Evolutionary conservation across 768 basidiomycete species (phyloP).

Genomic region (Steccherinum ochraceum): DNA sequence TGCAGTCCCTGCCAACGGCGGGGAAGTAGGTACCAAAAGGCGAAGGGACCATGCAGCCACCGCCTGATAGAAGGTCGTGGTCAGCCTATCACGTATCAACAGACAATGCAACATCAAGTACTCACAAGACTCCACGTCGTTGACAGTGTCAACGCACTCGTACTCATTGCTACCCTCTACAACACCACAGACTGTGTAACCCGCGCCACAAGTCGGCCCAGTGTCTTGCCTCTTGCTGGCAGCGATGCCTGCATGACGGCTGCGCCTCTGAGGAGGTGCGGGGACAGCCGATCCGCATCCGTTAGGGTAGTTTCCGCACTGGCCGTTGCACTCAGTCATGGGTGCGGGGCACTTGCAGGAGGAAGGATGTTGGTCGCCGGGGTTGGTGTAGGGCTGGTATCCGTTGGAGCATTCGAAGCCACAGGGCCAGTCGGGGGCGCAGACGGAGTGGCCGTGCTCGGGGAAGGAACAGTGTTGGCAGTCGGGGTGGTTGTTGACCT

Average conservation of each 20-base stretch:
- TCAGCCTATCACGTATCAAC: background rate
- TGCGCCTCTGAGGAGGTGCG: constrained; percentile 8
- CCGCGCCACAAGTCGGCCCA: constrained; percentile 17
- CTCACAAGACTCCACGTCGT: constrained; percentile 26
- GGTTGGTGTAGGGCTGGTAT: constrained; percentile 16
- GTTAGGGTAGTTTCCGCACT: constrained; percentile 21
- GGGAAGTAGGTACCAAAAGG: constrained; percentile 12
- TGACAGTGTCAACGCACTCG: constrained; percentile 25
- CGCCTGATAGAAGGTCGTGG: constrained; percentile 19
- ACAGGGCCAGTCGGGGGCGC: constrained; percentile 18
- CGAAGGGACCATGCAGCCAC: constrained; percentile 26
- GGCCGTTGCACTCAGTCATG: constrained; percentile 24
- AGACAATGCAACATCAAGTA: background rate
- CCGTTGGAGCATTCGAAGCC: constrained; percentile 25
- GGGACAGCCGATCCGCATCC: constrained; percentile 15
- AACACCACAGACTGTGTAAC: constrained; percentile 23
- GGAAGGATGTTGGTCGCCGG: constrained; percentile 9
- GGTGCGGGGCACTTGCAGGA: constrained; percentile 24
- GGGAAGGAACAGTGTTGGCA: constrained; percentile 26
- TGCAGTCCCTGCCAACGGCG: constrained; percentile 25
- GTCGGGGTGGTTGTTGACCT: constrained; percentile 21
- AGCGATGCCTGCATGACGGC: background rate
- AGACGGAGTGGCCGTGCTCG: constrained; percentile 18
- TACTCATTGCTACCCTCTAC: constrained; percentile 15
- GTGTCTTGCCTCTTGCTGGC: constrained; percentile 7